Conservation (phyloP, 148 eudicot species). For the Chenopodium suecicum region DNA sequence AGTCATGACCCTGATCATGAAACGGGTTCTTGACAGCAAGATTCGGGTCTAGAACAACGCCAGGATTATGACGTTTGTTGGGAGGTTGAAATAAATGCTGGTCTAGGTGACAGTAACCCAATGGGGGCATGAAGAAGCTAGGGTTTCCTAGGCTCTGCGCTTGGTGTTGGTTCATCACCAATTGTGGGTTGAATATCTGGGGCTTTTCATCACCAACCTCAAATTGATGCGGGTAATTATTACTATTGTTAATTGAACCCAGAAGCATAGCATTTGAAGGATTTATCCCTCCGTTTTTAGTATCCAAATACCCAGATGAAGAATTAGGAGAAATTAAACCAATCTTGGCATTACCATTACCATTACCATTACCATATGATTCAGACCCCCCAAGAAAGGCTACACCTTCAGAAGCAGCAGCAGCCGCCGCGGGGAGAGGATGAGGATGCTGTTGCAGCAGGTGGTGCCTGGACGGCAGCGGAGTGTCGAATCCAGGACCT, state of each 20-base stretch:
- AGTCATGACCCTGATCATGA: slow-evolving; percentile 36
- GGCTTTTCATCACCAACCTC: slow-evolving; percentile 45
- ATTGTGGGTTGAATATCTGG: slow-evolving; percentile 46
- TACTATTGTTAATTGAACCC: slow-evolving; percentile 1
- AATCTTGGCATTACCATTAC: slow-evolving; percentile 18
- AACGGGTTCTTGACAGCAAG: slow-evolving; percentile 35
- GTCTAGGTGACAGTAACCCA: slow-evolving; percentile 39
- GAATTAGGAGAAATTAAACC: slow-evolving; percentile 24
- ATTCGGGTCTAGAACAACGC: slow-evolving; percentile 33
- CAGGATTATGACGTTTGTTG: slow-evolving; percentile 66
- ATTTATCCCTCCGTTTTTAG: slow-evolving; percentile 19
- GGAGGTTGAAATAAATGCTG: slow-evolving; percentile 45
- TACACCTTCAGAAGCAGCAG: slow-evolving; percentile 14
- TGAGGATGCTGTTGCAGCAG: not conserved
- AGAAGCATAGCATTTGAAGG: not conserved
- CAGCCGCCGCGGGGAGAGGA: not conserved
- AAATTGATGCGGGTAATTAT: slow-evolving; percentile 2
- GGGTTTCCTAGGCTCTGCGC: slow-evolving; percentile 47
- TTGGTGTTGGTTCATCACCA: slow-evolving; percentile 49
- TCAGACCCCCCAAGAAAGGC: slow-evolving; percentile 4
- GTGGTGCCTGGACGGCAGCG: not conserved
- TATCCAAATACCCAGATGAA: slow-evolving; percentile 28
- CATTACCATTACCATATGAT: slow-evolving; percentile 7
- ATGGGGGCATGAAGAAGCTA: slow-evolving; percentile 43
- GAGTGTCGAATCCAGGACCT: slow-evolving; percentile 29